Evolutionary conservation across 78 protist species (phyloP).

Genomic region (Dictyostelium intermedium): DNA sequence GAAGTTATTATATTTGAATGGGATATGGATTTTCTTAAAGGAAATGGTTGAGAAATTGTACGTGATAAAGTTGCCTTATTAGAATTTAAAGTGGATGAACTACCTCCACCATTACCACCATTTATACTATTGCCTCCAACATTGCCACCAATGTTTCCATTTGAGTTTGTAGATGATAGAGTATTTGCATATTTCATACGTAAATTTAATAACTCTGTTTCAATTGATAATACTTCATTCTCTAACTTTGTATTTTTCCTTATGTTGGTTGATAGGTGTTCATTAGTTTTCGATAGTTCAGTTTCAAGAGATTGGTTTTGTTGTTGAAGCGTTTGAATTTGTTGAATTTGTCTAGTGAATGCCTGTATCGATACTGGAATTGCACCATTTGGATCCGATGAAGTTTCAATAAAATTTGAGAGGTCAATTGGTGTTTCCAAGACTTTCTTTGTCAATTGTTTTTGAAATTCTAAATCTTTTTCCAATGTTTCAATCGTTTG

Average conservation of each 20-base stretch:
- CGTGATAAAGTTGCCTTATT: slow-evolving; percentile 51
- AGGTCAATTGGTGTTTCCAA: slow-evolving; percentile 23
- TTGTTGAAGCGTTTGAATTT: slow-evolving; percentile 48
- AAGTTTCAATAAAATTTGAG: slow-evolving; percentile 12
- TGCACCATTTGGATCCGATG: slow-evolving; percentile 51
- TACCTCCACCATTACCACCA: not conserved
- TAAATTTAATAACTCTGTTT: slow-evolving; percentile 47
- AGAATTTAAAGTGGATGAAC: not conserved
- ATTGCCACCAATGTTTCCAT: not conserved
- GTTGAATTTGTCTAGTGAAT: slow-evolving; percentile 73
- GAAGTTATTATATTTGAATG: slow-evolving; percentile 24
- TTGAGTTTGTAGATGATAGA: not conserved
- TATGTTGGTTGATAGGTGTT: slow-evolving; percentile 21
- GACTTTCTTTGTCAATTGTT: slow-evolving; percentile 3
- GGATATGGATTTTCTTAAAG: slow-evolving; percentile 63
- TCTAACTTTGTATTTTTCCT: slow-evolving; percentile 26
- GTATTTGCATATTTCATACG: slow-evolving; percentile 73
- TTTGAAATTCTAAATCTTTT: slow-evolving; percentile 37
- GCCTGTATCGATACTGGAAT: slow-evolving; percentile 74
- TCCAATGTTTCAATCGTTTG: slow-evolving; percentile 42
- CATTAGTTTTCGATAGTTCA: slow-evolving; percentile 2
- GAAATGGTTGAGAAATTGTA: slow-evolving; percentile 45
- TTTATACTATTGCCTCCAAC: not conserved
- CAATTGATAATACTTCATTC: slow-evolving; percentile 41
- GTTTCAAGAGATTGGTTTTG: not conserved